phyloP scores from a whole-genome alignment of 805 yeast genomes.

The Saccharomycopsis sp. region DNA sequence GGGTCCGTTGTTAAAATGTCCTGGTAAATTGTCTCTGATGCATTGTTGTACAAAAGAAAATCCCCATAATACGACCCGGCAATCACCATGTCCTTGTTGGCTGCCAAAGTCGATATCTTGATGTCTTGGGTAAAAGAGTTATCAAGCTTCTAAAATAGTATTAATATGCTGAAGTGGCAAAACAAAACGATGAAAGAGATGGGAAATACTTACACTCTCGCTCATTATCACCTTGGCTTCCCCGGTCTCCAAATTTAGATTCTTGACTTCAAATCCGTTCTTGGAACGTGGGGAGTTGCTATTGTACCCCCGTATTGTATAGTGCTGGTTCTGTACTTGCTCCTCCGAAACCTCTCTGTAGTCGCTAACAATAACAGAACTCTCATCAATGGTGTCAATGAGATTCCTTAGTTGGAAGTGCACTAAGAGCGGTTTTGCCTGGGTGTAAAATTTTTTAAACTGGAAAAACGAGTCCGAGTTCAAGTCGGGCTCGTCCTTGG shows the following conservation, averaged over 20 bases:
- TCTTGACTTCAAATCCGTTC: conserved; percentile 22
- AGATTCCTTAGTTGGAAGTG: conserved; percentile 52
- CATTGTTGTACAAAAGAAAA: conserved; percentile 32
- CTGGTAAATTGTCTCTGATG: conserved; percentile 28
- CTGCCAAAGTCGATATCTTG: conserved; percentile 40
- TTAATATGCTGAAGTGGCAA: background rate
- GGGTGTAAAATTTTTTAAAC: conserved; percentile 32
- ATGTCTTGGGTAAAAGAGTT: conserved; percentile 22
- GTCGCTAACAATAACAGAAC: conserved; percentile 11
- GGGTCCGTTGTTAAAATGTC: conserved; percentile 32
- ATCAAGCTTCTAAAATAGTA: conserved; percentile 16
- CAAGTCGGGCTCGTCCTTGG: too few species aligned
- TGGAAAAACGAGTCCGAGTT: conserved; percentile 1
- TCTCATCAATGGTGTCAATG: conserved; percentile 24
- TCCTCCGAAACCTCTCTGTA: conserved; percentile 1
- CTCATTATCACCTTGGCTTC: conserved; percentile 28
- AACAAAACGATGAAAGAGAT: conserved; percentile 18
- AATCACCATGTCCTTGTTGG: conserved; percentile 34
- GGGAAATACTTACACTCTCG: conserved; percentile 24
- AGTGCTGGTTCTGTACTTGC: too few species aligned
- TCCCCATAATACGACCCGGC: conserved; percentile 52
- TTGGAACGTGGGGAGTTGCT: background rate
- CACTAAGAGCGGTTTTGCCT: conserved; percentile 39
- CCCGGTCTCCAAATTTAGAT: conserved; percentile 25
- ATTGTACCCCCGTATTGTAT: too few species aligned